phyloP scores from a whole-genome alignment of 345 rosid species.

The Anacardium occidentale region DNA sequence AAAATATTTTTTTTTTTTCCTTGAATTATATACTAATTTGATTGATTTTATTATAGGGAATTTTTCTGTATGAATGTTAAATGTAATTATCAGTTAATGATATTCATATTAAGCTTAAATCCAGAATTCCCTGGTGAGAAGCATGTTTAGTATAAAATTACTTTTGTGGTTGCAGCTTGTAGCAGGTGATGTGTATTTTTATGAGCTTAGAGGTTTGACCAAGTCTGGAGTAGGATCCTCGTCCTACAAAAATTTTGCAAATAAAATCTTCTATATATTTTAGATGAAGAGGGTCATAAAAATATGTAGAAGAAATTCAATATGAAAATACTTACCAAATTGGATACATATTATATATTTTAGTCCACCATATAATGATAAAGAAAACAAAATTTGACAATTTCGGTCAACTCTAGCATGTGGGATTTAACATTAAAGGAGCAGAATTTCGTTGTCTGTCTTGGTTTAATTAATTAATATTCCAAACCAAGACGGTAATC shows the following conservation, averaged over 20 bases:
- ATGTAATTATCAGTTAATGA: background rate
- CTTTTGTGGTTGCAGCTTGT: background rate
- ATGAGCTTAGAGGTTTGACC: background rate
- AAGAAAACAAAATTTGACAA: background rate
- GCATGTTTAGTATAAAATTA: background rate
- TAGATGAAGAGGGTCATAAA: too few species aligned
- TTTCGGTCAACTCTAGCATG: constrained; percentile 18
- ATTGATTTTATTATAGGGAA: too few species aligned
- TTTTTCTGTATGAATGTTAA: too few species aligned
- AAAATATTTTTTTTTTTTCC: background rate
- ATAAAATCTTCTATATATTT: too few species aligned
- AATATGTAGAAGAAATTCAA: too few species aligned
- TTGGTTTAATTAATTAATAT: too few species aligned
- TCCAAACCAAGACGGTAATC: too few species aligned
- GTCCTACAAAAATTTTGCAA: too few species aligned
- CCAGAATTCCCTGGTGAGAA: constrained; percentile 5
- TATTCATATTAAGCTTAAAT: background rate
- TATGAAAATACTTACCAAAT: too few species aligned
- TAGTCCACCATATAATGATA: background rate
- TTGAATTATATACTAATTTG: too few species aligned
- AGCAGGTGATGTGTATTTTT: constrained; percentile 10
- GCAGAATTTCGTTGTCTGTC: background rate
- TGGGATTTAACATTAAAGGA: background rate
- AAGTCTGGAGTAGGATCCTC: constrained; percentile 12
- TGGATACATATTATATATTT: background rate